Conservation (phyloP, 129 eudicot genomes). For the Logfia minima region DNA sequence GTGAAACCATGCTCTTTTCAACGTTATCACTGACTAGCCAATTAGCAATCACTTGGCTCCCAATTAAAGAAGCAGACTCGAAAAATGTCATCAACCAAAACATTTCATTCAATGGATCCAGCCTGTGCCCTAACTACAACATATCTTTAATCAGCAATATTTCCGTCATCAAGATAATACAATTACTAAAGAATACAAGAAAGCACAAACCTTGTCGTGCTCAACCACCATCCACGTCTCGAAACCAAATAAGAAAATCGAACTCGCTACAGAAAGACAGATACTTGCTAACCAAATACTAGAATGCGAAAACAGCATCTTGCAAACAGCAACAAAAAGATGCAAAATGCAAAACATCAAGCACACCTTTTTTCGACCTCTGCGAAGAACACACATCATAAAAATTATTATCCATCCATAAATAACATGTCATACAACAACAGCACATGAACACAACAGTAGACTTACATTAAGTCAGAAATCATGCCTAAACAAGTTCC, state of each 20-base stretch:
- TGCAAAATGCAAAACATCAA: constrained; percentile 71
- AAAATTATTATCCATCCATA: not conserved
- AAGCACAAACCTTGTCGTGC: constrained; percentile 79
- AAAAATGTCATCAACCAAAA: constrained; percentile 85
- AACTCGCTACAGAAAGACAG: constrained; percentile 64
- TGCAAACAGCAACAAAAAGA: constrained; percentile 62
- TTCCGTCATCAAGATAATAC: not conserved
- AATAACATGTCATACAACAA: not conserved
- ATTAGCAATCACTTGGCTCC: constrained; percentile 78
- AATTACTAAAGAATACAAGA: not conserved
- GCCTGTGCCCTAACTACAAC: constrained; percentile 84
- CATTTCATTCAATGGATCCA: constrained; percentile 82
- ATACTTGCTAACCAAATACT: constrained; percentile 67
- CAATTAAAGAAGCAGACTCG: constrained; percentile 75
- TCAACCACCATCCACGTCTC: constrained; percentile 95
- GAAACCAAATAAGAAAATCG: constrained; percentile 70
- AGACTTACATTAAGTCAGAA: constrained; percentile 75
- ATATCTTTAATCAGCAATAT: constrained; percentile 6
- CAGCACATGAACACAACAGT: not conserved
- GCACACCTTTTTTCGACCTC: constrained; percentile 75
- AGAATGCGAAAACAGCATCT: constrained; percentile 56
- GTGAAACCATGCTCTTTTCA: constrained; percentile 45
- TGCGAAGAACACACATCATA: constrained; percentile 33
- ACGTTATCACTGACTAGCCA: constrained; percentile 47
- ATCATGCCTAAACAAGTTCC: constrained; percentile 70